Evolutionary conservation across 164 flowering plant genomes (phyloP).

Genomic region (grape (Vitis vinifera)): DNA sequence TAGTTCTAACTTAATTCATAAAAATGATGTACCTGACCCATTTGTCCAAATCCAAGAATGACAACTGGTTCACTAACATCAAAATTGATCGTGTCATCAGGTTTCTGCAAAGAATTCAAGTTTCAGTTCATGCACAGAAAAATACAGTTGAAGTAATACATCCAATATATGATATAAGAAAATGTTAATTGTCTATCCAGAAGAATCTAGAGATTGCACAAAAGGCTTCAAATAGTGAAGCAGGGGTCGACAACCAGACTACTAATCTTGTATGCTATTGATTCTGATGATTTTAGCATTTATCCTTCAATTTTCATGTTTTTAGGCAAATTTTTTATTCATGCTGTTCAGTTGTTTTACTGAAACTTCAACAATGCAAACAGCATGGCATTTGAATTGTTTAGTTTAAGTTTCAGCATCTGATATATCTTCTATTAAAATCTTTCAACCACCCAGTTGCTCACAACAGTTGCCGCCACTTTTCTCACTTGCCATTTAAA

Average conservation of each 20-base stretch:
- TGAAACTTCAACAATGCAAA: not conserved
- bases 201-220: not conserved
- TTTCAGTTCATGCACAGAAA: conserved; percentile 1
- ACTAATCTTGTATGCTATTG: no score
- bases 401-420: not conserved
- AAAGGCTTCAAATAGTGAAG: not conserved
- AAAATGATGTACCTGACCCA: conserved; percentile 80
- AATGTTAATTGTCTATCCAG: no score
- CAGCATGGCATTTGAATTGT: not conserved
- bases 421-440: not conserved
- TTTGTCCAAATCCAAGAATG: conserved; percentile 91
- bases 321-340: not conserved
- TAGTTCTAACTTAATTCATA: not conserved
- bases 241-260: not conserved
- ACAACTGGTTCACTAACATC: conserved; percentile 90
- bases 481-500: no score
- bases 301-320: not conserved
- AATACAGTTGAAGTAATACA: not conserved
- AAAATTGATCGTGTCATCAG: conserved; percentile 53
- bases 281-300: not conserved
- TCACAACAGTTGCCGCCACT: no score
- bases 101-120: conserved; percentile 45
- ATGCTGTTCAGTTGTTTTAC: not conserved
- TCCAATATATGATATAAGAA: not conserved
- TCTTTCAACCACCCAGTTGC: not conserved